Percentiles rank a stretch among this genome's conserved stretches.
phyloP scores from a whole-genome alignment of 345 rosid species.

The Brassica juncea region DNA sequence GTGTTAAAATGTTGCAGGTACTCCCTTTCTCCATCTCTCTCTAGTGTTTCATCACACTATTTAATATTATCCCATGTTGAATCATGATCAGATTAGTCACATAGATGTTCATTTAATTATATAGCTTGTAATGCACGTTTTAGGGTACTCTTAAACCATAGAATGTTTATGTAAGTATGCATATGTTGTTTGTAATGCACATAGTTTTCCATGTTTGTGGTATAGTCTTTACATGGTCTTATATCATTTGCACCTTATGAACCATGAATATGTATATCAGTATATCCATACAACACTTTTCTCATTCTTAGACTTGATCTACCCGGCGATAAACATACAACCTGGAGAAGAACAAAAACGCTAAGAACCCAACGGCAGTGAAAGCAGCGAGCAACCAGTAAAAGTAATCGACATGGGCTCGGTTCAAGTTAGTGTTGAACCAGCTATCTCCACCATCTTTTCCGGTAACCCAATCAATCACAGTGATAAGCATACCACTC shows the following conservation, averaged over 20 bases:
- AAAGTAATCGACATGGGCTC: constrained; percentile 37
- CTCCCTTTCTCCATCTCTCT: background rate
- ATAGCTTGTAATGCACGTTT: constrained; percentile 14
- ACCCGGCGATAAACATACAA: constrained; percentile 29
- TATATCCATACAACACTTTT: background rate
- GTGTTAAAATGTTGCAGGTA: constrained; percentile 21
- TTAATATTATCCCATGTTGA: background rate
- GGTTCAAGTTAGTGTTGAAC: constrained; percentile 35
- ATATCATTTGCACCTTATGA: background rate
- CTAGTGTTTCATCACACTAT: background rate
- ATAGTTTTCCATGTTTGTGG: background rate
- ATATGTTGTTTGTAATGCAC: background rate
- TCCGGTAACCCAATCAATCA: constrained; percentile 25
- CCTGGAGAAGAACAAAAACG: constrained; percentile 28
- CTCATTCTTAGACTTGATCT: constrained; percentile 9
- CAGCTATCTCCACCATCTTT: constrained; percentile 17
- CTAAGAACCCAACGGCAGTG: constrained; percentile 23
- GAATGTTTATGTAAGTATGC: background rate
- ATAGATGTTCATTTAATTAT: background rate
- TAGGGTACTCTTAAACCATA: background rate
- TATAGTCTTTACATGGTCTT: background rate
- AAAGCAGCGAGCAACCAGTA: constrained; percentile 33
- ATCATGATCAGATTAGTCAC: constrained; percentile 1
- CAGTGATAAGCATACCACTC: constrained; percentile 29
- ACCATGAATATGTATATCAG: constrained; percentile 18